A percentile compares a stretch with the other conserved stretches of the same genome.
Evolutionary conservation across 2,329 filamentous ascomycete species (phyloP).

Genomic region (Microdochium nivale): DNA sequence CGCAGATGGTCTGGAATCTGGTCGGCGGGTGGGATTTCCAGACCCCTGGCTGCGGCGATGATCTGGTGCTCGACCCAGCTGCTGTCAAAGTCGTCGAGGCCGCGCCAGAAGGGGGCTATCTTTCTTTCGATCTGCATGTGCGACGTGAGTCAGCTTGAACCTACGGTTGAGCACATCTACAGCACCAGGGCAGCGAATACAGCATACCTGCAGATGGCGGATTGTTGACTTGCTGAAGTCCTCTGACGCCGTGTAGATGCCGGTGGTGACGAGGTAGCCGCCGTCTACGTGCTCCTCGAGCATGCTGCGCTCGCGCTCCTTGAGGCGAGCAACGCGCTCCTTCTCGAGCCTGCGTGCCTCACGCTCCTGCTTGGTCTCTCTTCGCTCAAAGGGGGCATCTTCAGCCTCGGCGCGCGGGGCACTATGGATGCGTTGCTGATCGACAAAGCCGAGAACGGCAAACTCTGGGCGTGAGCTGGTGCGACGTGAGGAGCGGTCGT

Average conservation of each 20-base stretch:
- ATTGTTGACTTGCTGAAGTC: slow-evolving; percentile 89
- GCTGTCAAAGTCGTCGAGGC: slow-evolving; percentile 78
- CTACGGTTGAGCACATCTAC: no score
- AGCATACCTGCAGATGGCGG: slow-evolving; percentile 75
- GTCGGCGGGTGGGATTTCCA: slow-evolving; percentile 77
- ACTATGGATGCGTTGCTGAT: slow-evolving; percentile 26
- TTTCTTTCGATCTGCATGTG: slow-evolving; percentile 72
- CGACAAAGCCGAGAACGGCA: slow-evolving; percentile 32
- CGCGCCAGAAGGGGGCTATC: slow-evolving; percentile 91
- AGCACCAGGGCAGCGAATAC: background rate
- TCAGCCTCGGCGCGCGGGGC: slow-evolving; percentile 18
- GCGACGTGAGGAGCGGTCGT: background rate
- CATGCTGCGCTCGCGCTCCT: slow-evolving; percentile 85
- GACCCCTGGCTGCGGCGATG: slow-evolving; percentile 78
- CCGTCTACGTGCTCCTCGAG: slow-evolving; percentile 90
- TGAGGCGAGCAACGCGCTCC: slow-evolving; percentile 65
- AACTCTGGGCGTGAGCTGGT: slow-evolving; percentile 36
- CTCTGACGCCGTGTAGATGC: slow-evolving; percentile 84
- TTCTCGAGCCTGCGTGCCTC: slow-evolving; percentile 80
- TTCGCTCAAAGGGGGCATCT: slow-evolving; percentile 48
- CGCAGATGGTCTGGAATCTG: slow-evolving; percentile 62
- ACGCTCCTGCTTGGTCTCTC: slow-evolving; percentile 85
- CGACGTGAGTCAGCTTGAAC: background rate
- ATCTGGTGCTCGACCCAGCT: slow-evolving; percentile 93
- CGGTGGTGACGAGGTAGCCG: slow-evolving; percentile 87